Conservation (phyloP, 306 rosid genomes). For the Castanospermum australe region DNA sequence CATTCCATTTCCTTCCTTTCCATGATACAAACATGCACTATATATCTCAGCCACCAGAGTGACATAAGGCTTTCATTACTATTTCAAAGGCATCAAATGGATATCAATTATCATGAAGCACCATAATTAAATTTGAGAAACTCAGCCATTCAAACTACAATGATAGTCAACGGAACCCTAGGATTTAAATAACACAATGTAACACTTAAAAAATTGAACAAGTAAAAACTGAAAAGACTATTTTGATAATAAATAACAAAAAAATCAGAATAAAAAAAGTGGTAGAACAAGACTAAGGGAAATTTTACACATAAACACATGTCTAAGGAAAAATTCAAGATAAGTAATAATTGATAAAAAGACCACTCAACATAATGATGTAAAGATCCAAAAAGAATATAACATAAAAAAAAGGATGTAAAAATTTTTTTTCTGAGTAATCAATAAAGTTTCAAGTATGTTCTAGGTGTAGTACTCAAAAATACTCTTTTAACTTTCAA, state of each 20-base stretch:
- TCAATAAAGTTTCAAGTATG: too few relatives aligned
- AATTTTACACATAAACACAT: neutral
- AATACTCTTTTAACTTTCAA: too few relatives aligned
- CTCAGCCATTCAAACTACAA: neutral
- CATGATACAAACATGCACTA: too few relatives aligned
- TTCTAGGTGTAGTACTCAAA: too few relatives aligned
- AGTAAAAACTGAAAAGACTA: neutral
- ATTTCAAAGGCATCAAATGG: slow-evolving; percentile 3
- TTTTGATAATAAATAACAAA: neutral
- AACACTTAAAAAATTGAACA: neutral
- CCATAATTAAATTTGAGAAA: neutral
- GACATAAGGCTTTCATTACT: neutral
- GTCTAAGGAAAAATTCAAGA: neutral
- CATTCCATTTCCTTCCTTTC: too few relatives aligned
- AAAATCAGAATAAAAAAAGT: neutral
- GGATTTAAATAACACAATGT: neutral
- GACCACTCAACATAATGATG: neutral
- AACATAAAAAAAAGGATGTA: too few relatives aligned
- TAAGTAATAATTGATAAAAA: neutral
- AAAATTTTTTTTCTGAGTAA: too few relatives aligned
- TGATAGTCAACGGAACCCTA: neutral
- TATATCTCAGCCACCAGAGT: neutral
- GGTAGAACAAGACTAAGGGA: neutral
- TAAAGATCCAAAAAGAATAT: too few relatives aligned
- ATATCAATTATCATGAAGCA: neutral